Evolutionary conservation across 176 grass and related monocot species (phyloP), one percentile per base, ranked within the genome.

Genomic region (Oryza officinalis): DNA sequence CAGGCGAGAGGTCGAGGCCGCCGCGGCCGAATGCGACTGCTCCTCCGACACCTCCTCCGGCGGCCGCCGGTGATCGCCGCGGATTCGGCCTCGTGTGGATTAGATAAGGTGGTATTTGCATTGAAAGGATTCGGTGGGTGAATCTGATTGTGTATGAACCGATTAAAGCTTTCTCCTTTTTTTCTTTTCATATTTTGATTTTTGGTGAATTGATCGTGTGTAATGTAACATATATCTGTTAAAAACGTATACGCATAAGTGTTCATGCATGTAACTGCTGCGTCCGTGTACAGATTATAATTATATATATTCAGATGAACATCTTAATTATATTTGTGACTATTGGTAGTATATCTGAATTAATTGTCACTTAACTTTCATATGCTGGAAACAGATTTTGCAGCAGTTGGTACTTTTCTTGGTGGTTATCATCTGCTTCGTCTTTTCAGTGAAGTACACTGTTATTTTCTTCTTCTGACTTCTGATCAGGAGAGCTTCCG

Each of bases 1-100:
- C 92, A 68, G 81, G 77, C 81, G 88, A 25, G 88, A 90, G 88
- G 86, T 90, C 50, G 86, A 86, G 75, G 46, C 14, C 46, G 14
- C 46, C 46, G 7, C 32, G 4, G 32, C 79, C 50, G 82, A 88
- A 10, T 43, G 63, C 63, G 84, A 79, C 54, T 80, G 64, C 75
- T 78, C 79, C 27, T 81, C 84, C 81, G 31, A 75, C 82, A 52
- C 71, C 76, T 81, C 73, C 82, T 61, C 1, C 50, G 18, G 18
- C 50, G 7, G 17, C 18, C 50, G 47, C 13, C 49, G 81, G 20
- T 26, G 59, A 65, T 74, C 70, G 45, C 28, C 57, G 59, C 8
- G 50, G 12, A 83, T 12, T 38, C 4, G 1, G 35, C 60, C 40
- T 63, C 52, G 22, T 63, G 54, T 8, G 47, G 47, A 61, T 17